Evolutionary conservation across 257 asterid species (phyloP).

Genomic region (Ilex aquifolium): DNA sequence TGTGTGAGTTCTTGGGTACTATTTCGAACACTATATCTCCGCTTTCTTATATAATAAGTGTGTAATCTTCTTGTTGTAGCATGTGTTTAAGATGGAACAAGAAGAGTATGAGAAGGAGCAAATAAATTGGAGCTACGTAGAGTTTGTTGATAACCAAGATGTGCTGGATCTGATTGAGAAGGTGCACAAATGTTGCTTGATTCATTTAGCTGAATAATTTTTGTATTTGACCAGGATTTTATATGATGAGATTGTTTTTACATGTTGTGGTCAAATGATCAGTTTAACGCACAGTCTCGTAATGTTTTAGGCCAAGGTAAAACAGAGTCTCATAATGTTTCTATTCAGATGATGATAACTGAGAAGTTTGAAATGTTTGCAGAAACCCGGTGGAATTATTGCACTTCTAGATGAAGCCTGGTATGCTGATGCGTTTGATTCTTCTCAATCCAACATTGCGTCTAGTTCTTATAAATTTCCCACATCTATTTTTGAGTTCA

Average conservation of each 20-base stretch:
- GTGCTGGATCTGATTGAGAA: conserved; percentile 96
- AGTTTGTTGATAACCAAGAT: conserved; percentile 99
- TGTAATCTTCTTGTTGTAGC: conserved; percentile 48
- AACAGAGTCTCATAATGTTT: neutral
- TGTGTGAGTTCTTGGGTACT: conserved; percentile 9
- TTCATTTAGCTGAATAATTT: conserved; percentile 8
- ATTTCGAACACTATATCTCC: conserved; percentile 10
- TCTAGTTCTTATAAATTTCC: conserved; percentile 2
- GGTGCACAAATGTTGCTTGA: conserved; percentile 36
- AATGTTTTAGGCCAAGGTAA: neutral
- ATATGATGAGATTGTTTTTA: neutral
- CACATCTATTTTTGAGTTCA: neutral
- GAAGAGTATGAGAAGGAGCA: conserved; percentile 96
- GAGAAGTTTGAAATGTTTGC: conserved; percentile 25
- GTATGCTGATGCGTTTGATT: conserved; percentile 37
- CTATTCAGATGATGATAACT: neutral
- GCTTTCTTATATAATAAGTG: conserved; percentile 23
- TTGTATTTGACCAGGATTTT: neutral
- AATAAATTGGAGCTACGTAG: conserved; percentile 99
- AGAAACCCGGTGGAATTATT: conserved; percentile 99
- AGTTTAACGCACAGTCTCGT: neutral
- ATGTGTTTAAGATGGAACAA: conserved; percentile 98
- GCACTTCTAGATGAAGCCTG: conserved; percentile 98
- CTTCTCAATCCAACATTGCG: conserved; percentile 7
- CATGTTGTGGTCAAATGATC: neutral